These are phyloP conservation scores for Sphagnum tenellum DNA, from an alignment of 225 moss, liverwort and hornwort genomes.

Conservation along the genomic window DNA sequence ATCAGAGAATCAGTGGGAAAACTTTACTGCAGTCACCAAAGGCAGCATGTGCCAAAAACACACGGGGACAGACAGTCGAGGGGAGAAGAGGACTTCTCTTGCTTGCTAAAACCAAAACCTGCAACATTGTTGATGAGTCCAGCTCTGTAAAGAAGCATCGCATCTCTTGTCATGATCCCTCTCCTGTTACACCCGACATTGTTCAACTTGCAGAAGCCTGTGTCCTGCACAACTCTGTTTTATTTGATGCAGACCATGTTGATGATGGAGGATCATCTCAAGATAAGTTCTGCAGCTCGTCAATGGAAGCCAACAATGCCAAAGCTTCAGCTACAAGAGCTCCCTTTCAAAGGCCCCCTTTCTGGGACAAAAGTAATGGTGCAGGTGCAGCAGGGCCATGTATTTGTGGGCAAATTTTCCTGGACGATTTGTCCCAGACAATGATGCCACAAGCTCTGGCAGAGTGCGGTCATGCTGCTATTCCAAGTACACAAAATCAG, in stretches of 20 bases:
- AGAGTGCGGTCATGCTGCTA: too few species aligned
- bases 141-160: conserved; percentile 7
- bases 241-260: conserved; percentile 16
- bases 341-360: conserved; percentile 7
- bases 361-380: conserved; percentile 18
- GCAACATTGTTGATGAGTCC: background rate
- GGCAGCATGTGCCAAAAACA: conserved; percentile 2
- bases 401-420: background rate
- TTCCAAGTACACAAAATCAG: too few species aligned
- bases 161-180: conserved; percentile 12
- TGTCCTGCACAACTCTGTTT: conserved; percentile 8
- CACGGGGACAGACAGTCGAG: conserved; percentile 2
- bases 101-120: conserved; percentile 11
- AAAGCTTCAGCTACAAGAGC: too few species aligned
- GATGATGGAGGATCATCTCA: background rate
- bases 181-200: conserved; percentile 12
- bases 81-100: conserved; percentile 14
- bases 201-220: conserved; percentile 22
- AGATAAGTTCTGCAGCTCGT: too few species aligned
- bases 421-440: conserved; percentile 21
- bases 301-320: too few species aligned
- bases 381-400: too few species aligned
- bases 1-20: conserved; percentile 2
- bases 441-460: too few species aligned
- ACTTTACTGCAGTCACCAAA: conserved; percentile 1